Evolutionary conservation across 345 rosid genomes (phyloP).

Genomic region (Crucihimalaya himalaica): DNA sequence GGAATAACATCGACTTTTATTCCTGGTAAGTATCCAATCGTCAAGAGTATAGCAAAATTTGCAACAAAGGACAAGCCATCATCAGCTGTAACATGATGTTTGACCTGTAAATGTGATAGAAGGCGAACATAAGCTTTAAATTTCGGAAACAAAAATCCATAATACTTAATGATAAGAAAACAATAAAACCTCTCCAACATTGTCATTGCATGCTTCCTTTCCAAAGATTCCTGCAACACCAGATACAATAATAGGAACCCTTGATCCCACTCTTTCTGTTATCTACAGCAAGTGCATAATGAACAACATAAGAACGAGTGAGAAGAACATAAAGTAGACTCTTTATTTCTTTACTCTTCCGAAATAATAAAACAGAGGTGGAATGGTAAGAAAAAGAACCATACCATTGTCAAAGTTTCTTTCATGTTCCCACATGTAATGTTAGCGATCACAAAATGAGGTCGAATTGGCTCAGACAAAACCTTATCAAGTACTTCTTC

Average conservation of each 20-base stretch:
- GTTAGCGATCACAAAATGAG: constrained; percentile 58
- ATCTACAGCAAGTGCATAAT: constrained; percentile 42
- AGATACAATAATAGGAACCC: constrained; percentile 56
- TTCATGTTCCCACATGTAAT: constrained; percentile 44
- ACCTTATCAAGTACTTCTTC: constrained; percentile 64
- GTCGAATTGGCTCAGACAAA: constrained; percentile 62
- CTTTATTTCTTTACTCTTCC: neutral
- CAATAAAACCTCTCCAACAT: constrained; percentile 61
- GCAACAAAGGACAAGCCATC: neutral
- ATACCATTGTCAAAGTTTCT: constrained; percentile 27
- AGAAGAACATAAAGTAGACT: neutral
- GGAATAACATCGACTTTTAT: constrained; percentile 74
- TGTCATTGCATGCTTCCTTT: constrained; percentile 51
- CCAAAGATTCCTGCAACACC: constrained; percentile 59
- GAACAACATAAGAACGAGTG: neutral
- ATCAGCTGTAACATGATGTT: constrained; percentile 22
- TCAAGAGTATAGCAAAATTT: constrained; percentile 53
- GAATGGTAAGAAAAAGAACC: neutral
- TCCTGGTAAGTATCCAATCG: constrained; percentile 84
- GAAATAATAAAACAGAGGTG: neutral
- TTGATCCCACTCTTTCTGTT: constrained; percentile 46
- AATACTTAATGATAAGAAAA: neutral
- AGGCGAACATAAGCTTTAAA: neutral
- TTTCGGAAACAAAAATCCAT: neutral
- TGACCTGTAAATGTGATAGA: constrained; percentile 43